Conservation (phyloP, 768 basidiomycete genomes). For the Piloderma croceum region DNA sequence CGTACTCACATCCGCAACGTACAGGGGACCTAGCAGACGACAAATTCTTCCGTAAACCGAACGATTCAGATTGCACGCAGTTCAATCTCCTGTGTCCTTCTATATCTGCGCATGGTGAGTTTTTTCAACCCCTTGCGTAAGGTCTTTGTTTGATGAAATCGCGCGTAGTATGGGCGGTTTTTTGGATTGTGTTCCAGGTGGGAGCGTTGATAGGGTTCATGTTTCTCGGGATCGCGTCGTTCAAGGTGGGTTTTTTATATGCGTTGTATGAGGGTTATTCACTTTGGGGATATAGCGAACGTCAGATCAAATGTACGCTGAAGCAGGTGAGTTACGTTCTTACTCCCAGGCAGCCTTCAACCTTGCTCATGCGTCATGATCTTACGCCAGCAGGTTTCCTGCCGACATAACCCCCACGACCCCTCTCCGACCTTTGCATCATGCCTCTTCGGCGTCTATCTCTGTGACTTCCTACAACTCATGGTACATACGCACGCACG, state of each 20-base stretch:
- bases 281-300: slow-evolving; percentile 29
- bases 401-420: slow-evolving; percentile 40
- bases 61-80: slow-evolving; percentile 91
- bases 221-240: slow-evolving; percentile 74
- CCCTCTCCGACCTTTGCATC: background rate
- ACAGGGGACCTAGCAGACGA: slow-evolving; percentile 93
- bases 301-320: slow-evolving; percentile 40
- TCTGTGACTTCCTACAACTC: too few species aligned
- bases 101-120: slow-evolving; percentile 66
- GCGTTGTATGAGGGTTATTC: slow-evolving; percentile 5
- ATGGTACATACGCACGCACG: too few species aligned
- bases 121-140: background rate
- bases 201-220: slow-evolving; percentile 72
- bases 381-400: slow-evolving; percentile 46
- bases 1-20: slow-evolving; percentile 3
- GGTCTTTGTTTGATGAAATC: background rate
- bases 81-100: slow-evolving; percentile 71
- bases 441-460: too few species aligned
- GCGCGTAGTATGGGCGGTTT: slow-evolving; percentile 68
- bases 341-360: background rate
- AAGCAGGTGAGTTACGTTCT: slow-evolving; percentile 54
- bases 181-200: slow-evolving; percentile 81
- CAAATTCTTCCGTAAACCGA: slow-evolving; percentile 89
- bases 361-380: background rate
- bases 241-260: slow-evolving; percentile 52